Percentiles rank a stretch among this genome's conserved stretches.
These are phyloP conservation scores for Saccharomyces eubayanus DNA, from an alignment of 805 yeast species.

Conservation along the genomic window DNA sequence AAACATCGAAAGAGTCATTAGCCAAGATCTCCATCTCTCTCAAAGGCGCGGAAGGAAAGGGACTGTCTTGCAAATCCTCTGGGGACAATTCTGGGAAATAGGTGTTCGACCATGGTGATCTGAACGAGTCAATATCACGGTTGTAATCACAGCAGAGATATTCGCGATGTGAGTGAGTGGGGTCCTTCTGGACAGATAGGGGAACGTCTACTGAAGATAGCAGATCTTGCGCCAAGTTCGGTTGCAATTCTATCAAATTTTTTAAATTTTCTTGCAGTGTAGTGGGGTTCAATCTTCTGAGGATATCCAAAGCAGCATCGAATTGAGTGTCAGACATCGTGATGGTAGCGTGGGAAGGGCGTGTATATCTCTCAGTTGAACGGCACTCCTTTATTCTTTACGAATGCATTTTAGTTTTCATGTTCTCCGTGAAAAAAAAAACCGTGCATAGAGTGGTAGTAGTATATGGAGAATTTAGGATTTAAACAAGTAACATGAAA, in stretches of 20 bases:
- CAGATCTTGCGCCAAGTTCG: slow-evolving; percentile 78
- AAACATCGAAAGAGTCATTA: slow-evolving; percentile 85
- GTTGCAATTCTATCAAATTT: slow-evolving; percentile 41
- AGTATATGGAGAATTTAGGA: background rate
- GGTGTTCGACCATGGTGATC: slow-evolving; percentile 85
- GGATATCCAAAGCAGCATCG: slow-evolving; percentile 72
- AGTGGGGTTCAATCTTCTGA: slow-evolving; percentile 68
- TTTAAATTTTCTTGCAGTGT: slow-evolving; percentile 40
- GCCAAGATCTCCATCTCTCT: slow-evolving; percentile 72
- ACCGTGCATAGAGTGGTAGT: background rate
- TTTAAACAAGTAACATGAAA: background rate
- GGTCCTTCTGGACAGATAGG: slow-evolving; percentile 31
- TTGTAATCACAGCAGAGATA: slow-evolving; percentile 88
- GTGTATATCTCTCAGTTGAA: background rate
- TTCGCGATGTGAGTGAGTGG: slow-evolving; percentile 40
- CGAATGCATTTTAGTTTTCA: background rate
- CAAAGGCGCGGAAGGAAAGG: slow-evolving; percentile 58
- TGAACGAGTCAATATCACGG: slow-evolving; percentile 84
- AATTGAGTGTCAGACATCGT: slow-evolving; percentile 25
- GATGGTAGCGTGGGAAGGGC: background rate
- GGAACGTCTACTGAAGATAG: slow-evolving; percentile 85
- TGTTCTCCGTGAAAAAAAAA: background rate
- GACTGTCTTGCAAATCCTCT: slow-evolving; percentile 58
- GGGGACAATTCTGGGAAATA: slow-evolving; percentile 37
- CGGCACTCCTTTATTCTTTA: background rate